Evolutionary conservation across 2,329 filamentous ascomycete genomes (phyloP).

Genomic region (Clonostachys rhizophaga): DNA sequence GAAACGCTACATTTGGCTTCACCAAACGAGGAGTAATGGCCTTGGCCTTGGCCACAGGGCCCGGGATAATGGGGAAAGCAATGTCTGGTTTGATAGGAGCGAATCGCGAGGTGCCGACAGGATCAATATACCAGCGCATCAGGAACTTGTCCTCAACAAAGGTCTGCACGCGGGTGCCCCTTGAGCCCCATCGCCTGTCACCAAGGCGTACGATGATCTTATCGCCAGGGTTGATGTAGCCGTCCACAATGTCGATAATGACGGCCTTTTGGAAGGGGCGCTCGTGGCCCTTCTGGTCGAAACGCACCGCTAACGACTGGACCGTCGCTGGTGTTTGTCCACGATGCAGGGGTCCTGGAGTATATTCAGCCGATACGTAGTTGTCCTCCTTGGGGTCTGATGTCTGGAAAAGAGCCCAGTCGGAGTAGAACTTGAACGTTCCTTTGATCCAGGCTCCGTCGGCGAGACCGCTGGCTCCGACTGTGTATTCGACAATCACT

Average conservation of each 20-base stretch:
- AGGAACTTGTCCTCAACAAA: conserved; percentile 24
- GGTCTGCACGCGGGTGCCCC: conserved; percentile 23
- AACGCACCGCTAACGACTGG: conserved; percentile 20
- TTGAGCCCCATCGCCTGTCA: conserved; percentile 19
- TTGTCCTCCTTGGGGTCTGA: conserved; percentile 18
- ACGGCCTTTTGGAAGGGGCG: conserved; percentile 29
- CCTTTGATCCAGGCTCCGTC: conserved; percentile 28
- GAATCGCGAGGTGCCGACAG: conserved; percentile 25
- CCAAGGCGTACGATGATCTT: conserved; percentile 23
- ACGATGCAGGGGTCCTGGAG: conserved; percentile 12
- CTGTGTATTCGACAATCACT: conserved; percentile 15
- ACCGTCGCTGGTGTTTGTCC: conserved; percentile 24
- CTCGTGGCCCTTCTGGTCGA: conserved; percentile 30
- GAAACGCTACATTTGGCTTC: conserved; percentile 8
- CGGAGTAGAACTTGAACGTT: conserved; percentile 30
- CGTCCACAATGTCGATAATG: conserved; percentile 26
- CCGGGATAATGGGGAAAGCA: conserved; percentile 13
- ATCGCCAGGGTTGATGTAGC: conserved; percentile 26
- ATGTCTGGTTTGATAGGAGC: conserved; percentile 24
- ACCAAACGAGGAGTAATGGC: conserved; percentile 11
- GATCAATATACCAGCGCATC: conserved; percentile 29
- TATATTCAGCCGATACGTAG: conserved; percentile 24
- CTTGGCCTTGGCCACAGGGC: conserved; percentile 10
- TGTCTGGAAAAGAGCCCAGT: conserved; percentile 26
- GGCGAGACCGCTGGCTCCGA: conserved; percentile 10